phyloP scores from a whole-genome alignment of 177 flowering plant species.

The Vitis hybrid region DNA sequence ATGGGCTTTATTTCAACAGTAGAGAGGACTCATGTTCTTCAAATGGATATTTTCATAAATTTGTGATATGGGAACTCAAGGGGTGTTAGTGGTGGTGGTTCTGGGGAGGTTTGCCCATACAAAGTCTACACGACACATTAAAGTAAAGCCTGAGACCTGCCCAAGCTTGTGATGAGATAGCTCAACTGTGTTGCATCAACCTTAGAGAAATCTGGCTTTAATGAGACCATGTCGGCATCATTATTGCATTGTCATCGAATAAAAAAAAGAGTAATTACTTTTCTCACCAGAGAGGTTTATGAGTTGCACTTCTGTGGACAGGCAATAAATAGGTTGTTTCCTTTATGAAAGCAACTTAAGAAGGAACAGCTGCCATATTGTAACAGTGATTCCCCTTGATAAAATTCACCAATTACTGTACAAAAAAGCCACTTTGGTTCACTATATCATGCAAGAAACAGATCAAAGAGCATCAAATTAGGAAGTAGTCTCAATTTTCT shows the following conservation, averaged over 20 bases:
- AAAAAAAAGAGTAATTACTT: background rate
- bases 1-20: constrained; percentile 1
- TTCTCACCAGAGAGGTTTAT: background rate
- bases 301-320: background rate
- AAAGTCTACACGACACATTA: background rate
- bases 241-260: background rate
- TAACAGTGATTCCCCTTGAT: background rate
- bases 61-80: no score
- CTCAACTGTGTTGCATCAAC: background rate
- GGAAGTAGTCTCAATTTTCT: background rate
- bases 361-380: background rate
- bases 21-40: background rate
- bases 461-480: constrained; percentile 2
- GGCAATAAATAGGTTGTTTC: background rate
- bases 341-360: background rate
- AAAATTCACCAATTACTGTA: background rate
- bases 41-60: background rate
- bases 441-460: constrained; percentile 1
- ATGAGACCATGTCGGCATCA: background rate
- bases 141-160: no score
- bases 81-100: background rate
- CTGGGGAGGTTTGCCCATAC: constrained; percentile 9
- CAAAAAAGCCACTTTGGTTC: background rate
- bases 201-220: background rate
- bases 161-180: background rate